phyloP scores from a whole-genome alignment of 2,329 filamentous ascomycete genomes.

The Fusarium virguliforme region DNA sequence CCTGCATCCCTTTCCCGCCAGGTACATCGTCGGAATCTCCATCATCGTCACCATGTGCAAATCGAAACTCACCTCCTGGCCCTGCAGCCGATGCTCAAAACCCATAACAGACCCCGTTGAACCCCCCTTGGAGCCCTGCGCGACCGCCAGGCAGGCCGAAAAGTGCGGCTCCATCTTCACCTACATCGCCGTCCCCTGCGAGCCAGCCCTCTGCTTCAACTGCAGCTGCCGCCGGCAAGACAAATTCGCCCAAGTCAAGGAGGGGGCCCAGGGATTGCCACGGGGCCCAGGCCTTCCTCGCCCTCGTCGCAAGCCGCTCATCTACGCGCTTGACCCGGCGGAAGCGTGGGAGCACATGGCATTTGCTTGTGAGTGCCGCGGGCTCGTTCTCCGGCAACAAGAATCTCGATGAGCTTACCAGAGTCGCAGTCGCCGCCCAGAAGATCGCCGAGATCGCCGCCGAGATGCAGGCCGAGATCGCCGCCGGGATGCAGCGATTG shows the following conservation, averaged over 20 bases:
- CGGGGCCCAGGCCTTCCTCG: background rate
- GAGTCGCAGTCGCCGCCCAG: background rate
- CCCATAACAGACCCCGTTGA: background rate
- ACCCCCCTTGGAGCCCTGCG: background rate
- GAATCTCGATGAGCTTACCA: background rate
- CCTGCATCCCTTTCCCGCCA: background rate
- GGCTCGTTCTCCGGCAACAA: background rate
- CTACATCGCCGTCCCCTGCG: background rate
- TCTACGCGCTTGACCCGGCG: background rate
- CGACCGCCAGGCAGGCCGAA: background rate
- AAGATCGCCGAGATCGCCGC: background rate
- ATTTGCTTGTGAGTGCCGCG: background rate
- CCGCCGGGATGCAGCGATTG: too few relatives aligned
- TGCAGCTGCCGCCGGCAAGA: background rate
- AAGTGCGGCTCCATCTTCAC: background rate
- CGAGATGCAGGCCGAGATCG: background rate
- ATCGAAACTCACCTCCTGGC: background rate
- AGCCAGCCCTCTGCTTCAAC: slow-evolving; percentile 12
- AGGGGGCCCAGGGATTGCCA: background rate
- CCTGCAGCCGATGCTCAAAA: background rate
- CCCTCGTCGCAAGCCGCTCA: background rate
- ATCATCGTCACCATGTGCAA: slow-evolving; percentile 1
- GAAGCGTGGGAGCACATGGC: background rate
- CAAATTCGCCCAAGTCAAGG: background rate
- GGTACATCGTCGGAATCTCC: background rate